Percentiles rank a stretch among this genome's conserved stretches.
phyloP scores from a whole-genome alignment of 306 rosid genomes.

The Acacia crassicarpa region DNA sequence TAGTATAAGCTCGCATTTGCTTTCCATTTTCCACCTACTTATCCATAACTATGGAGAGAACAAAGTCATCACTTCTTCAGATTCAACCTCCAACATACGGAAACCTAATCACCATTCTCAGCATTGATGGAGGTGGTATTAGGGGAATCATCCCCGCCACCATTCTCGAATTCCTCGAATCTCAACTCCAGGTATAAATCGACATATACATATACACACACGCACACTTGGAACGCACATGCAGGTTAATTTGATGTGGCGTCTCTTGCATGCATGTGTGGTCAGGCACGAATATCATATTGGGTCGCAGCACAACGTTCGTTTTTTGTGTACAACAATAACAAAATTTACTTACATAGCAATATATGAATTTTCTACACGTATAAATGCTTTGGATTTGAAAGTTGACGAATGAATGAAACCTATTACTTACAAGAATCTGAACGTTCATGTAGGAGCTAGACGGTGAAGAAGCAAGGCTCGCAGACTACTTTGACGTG shows the following conservation, averaged over 20 bases:
- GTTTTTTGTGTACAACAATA: neutral
- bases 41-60: slow-evolving; percentile 22
- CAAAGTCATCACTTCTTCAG: slow-evolving; percentile 7
- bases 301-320: neutral
- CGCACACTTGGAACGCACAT: neutral
- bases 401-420: neutral
- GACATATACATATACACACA: no score
- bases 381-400: neutral
- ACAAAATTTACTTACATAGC: neutral
- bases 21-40: neutral
- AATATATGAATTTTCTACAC: neutral
- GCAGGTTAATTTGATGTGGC: neutral
- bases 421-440: neutral
- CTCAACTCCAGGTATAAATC: slow-evolving; percentile 49
- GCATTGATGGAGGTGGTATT: slow-evolving; percentile 71
- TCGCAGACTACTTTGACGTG: slow-evolving; percentile 76
- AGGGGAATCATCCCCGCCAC: slow-evolving; percentile 64
- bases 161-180: slow-evolving; percentile 46
- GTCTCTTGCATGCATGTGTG: neutral
- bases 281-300: neutral
- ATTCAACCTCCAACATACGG: slow-evolving; percentile 53
- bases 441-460: slow-evolving; percentile 40
- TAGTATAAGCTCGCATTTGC: neutral
- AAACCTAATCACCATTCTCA: slow-evolving; percentile 46
- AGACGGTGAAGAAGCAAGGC: slow-evolving; percentile 67